Evolutionary conservation across 139 green algal genomes (phyloP), one percentile per base, ranked within the genome.

Genomic region (Trebouxia sp.): DNA sequence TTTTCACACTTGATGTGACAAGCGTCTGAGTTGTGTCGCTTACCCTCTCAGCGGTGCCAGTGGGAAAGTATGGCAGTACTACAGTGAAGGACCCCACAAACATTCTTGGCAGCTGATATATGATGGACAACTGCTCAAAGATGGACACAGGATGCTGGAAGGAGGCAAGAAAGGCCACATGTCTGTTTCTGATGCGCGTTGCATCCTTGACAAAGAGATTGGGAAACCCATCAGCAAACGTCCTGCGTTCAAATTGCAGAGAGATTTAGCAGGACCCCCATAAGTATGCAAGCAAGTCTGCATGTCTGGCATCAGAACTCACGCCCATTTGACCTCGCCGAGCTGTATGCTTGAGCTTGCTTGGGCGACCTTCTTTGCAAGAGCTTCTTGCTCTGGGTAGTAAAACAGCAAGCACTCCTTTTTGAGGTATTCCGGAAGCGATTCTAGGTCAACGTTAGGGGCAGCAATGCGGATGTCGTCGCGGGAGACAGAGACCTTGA

Each of bases 21-120:
- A n/a, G n/a, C n/a, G n/a, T n/a, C n/a, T n/a, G n/a, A n/a, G n/a
- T n/a, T n/a, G n/a, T n/a, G 20, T 58, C 41, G 12, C 80, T 65
- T 65, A 93, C 90, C 77, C 90, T 82, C 80, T 94, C 94, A 56
- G 92, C 85, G 15, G 91, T 99, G 22, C 96, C 96, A 0, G 96
- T 99, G 0, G 96, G 96, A 84, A 99, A 99, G 91, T 98, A 99
- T 45, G 96, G 96, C 65, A 99, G 90, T 28, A 99, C 96, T 0
- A 99, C 88, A 22, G 95, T 99, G 90, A 99, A 99, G 42, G 91
- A 97, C 66, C 88, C 90, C 6, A 98, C 92, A 79, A 99, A 99
- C 53, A 99, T 92, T 24, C 95, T 87, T 3, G 95, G 96, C 45
- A 99, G 89, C 56, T 96, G 94, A 82, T 98, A 98, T 67, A 98